A percentile compares a stretch with the other conserved stretches of the same genome.
Conservation (phyloP, 139 green algal genomes). For the Picochlorum costavermella region DNA sequence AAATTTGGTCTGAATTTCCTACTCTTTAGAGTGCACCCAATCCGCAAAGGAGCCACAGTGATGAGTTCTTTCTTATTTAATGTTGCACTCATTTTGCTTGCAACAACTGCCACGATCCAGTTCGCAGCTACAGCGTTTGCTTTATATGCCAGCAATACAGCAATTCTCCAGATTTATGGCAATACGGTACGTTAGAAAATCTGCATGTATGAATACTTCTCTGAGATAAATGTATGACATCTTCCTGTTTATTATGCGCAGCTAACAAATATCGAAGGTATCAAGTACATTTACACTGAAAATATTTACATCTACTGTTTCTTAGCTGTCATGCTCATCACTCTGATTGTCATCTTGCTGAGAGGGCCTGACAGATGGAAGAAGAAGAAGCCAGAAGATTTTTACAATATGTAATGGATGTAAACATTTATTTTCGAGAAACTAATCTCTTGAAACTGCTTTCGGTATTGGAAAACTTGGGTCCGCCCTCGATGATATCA, state of each 20-base stretch:
- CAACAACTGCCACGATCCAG: constrained; percentile 78
- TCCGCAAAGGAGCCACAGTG: constrained; percentile 71
- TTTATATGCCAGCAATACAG: constrained; percentile 73
- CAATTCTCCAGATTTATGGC: constrained; percentile 79
- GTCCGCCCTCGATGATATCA: background rate
- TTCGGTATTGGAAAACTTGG: constrained; percentile 3
- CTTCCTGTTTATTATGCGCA: background rate
- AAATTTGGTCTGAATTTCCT: constrained; percentile 86
- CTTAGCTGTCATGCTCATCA: constrained; percentile 37
- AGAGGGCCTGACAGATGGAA: constrained; percentile 45
- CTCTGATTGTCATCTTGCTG: constrained; percentile 29
- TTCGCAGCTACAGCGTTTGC: constrained; percentile 83
- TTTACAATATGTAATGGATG: constrained; percentile 25
- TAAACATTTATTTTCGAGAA: background rate
- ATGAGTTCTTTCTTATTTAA: constrained; percentile 97
- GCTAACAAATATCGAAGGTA: constrained; percentile 51
- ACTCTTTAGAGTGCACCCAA: constrained; percentile 78
- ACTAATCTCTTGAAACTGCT: background rate
- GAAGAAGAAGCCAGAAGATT: constrained; percentile 43
- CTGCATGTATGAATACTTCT: background rate
- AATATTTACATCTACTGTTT: constrained; percentile 76
- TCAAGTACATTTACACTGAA: constrained; percentile 76
- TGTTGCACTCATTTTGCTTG: constrained; percentile 80
- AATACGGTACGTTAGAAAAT: constrained; percentile 39
- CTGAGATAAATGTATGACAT: background rate